Evolutionary conservation across 2,329 filamentous ascomycete genomes (phyloP).

Genomic region (Chlorencoelia australis): DNA sequence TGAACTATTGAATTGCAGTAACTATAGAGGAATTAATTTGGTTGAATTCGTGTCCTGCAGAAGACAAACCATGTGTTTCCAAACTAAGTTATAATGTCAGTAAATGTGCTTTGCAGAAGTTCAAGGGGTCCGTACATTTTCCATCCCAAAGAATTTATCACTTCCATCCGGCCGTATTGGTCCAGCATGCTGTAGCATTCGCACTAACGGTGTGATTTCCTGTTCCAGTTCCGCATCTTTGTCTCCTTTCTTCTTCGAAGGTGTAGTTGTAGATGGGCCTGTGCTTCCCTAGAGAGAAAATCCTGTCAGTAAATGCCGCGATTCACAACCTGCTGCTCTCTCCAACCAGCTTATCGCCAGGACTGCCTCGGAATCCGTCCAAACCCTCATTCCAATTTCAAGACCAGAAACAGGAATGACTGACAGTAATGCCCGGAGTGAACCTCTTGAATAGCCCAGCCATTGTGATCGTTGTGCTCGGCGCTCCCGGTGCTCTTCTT

Average conservation of each 20-base stretch:
- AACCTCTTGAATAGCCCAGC: too few relatives aligned
- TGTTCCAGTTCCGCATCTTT: conserved; percentile 28
- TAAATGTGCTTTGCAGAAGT: conserved; percentile 3
- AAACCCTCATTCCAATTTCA: too few relatives aligned
- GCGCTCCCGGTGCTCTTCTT: too few relatives aligned
- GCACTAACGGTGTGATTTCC: conserved; percentile 54
- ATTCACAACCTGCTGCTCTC: neutral
- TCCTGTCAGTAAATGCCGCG: conserved; percentile 11
- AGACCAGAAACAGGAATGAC: too few relatives aligned
- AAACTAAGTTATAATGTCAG: conserved; percentile 50
- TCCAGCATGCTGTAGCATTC: conserved; percentile 74
- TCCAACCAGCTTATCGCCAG: too few relatives aligned
- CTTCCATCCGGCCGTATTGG: conserved; percentile 78
- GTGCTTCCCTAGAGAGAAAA: conserved; percentile 11
- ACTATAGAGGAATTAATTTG: conserved; percentile 39
- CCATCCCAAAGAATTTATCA: conserved; percentile 96
- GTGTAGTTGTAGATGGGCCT: conserved; percentile 13
- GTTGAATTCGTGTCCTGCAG: neutral
- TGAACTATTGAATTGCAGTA: conserved; percentile 99
- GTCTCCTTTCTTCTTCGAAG: conserved; percentile 22
- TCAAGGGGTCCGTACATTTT: conserved; percentile 63
- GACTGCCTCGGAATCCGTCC: too few relatives aligned
- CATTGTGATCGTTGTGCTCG: too few relatives aligned
- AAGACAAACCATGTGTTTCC: conserved; percentile 81
- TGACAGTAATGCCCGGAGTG: too few relatives aligned